Conservation (phyloP, 2,329 filamentous ascomycete species). For the Lasiodiplodia citricola region DNA sequence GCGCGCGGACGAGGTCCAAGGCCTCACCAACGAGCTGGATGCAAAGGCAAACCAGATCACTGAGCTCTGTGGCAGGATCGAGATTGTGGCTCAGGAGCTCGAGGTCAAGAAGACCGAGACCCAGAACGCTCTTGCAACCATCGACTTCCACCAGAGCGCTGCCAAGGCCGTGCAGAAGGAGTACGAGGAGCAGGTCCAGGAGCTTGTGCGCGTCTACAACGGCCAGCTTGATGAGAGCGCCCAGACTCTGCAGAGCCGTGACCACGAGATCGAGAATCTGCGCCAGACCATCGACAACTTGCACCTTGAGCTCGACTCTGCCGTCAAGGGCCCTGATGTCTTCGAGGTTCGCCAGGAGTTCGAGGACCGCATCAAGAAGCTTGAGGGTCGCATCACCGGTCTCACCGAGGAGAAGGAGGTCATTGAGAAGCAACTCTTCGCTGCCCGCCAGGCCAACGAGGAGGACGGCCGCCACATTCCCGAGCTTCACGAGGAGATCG, state of each 20-base stretch:
- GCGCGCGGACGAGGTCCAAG: slow-evolving; percentile 14
- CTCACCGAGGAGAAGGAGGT: slow-evolving; percentile 24
- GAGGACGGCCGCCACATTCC: slow-evolving; percentile 21
- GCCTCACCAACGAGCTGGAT: slow-evolving; percentile 9
- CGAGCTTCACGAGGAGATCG: slow-evolving; percentile 20
- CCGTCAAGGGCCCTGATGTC: slow-evolving; percentile 20
- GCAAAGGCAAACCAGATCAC: slow-evolving; percentile 21
- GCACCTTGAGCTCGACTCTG: slow-evolving; percentile 19
- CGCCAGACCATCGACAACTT: slow-evolving; percentile 19
- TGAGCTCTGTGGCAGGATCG: slow-evolving; percentile 18
- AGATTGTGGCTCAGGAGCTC: slow-evolving; percentile 15
- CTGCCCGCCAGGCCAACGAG: slow-evolving; percentile 20
- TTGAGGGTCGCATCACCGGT: slow-evolving; percentile 22
- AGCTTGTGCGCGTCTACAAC: slow-evolving; percentile 25
- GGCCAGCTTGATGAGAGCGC: slow-evolving; percentile 23
- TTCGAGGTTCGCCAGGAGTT: slow-evolving; percentile 26
- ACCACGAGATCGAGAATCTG: slow-evolving; percentile 19
- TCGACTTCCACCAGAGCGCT: slow-evolving; percentile 24
- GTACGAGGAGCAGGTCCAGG: slow-evolving; percentile 25
- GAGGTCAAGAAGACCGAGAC: slow-evolving; percentile 23
- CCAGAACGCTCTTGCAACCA: slow-evolving; percentile 5
- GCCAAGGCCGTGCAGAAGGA: slow-evolving; percentile 18
- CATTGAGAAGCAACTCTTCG: slow-evolving; percentile 25
- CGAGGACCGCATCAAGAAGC: slow-evolving; percentile 20
- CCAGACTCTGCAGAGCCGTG: slow-evolving; percentile 10